Base-by-base conservation (phyloP, 495 filamentous ascomycete species). In the Aspergillus haitiensis region DNA sequence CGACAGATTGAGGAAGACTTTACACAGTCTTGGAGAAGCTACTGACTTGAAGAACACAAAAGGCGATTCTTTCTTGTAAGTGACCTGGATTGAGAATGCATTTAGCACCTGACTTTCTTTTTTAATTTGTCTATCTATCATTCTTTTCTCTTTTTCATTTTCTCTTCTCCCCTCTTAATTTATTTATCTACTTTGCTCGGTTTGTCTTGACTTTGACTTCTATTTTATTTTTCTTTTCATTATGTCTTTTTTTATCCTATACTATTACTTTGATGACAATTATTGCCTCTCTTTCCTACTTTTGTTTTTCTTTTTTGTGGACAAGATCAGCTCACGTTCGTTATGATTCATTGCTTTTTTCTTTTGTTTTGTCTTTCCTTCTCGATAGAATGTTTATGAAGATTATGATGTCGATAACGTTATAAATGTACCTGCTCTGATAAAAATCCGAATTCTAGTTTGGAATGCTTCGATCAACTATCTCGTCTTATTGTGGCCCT, bases 31-130 rank as follows among this genome's bases (percentile, higher is more conserved):
- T 44, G 83, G 83, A 39, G 83, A 86, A 63, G 78, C 81, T 45
- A 81, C 78, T 54, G 84, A 86, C 66, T 77, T 86, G 45, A 83
- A 82, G 65, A 81, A 77, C 58, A 73, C 73, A 46, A 84, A 83
- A 64, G 83, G 81, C 58, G 83, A 85, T 70, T 70, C 75, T 70
- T 86, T 82, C 74, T 86, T 84, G 82, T 85, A 81, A 85, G 84
- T 83, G 66, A 65, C 66, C 70, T 65, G 60, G 59, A 64, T 65
- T 65, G 45, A 59, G 60, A 70, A 56, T 65, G 47, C 61, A 44
- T 65, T 61, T 60, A 53, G 46, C 56, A 55, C 37, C 35, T 50
- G 52, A 67, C 51, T 60, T 62, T 36, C 57, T 68, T 64, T 55
- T 55, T 52, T 16, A 50, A 45, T 63, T 58, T 65, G 59, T 61